phyloP scores from a whole-genome alignment of 176 grass and related monocot genomes.

The Calamus simplicifolius region DNA sequence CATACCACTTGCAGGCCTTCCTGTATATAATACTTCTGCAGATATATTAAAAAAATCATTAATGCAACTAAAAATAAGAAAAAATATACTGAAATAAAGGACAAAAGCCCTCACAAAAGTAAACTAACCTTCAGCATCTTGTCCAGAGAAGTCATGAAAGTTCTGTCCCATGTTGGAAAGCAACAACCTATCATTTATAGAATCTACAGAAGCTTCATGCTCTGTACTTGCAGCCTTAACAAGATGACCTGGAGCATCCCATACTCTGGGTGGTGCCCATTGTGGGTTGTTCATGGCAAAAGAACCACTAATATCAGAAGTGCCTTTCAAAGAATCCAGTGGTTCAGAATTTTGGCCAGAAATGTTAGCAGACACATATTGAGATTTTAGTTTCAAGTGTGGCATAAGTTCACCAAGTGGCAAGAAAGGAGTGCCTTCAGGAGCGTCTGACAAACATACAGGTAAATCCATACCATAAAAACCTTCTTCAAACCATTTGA shows the following conservation, averaged over 20 bases:
- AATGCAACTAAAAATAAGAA: neutral
- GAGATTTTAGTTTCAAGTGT: slow-evolving; percentile 49
- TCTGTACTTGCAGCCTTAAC: slow-evolving; percentile 27
- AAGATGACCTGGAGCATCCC: slow-evolving; percentile 27
- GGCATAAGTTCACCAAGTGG: slow-evolving; percentile 81
- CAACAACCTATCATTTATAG: slow-evolving; percentile 15
- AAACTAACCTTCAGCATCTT: slow-evolving; percentile 56
- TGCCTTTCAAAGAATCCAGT: slow-evolving; percentile 36
- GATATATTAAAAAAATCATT: slow-evolving; percentile 22
- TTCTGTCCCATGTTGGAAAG: slow-evolving; percentile 18
- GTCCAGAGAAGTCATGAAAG: slow-evolving; percentile 32
- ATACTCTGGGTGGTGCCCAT: neutral
- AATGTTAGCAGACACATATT: slow-evolving; percentile 9
- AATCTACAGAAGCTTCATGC: slow-evolving; percentile 21
- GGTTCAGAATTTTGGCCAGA: slow-evolving; percentile 27
- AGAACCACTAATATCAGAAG: slow-evolving; percentile 22
- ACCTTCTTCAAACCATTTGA: slow-evolving; percentile 90
- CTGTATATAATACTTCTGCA: slow-evolving; percentile 80
- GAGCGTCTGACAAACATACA: slow-evolving; percentile 57
- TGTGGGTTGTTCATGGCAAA: slow-evolving; percentile 27
- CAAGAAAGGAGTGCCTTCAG: slow-evolving; percentile 58
- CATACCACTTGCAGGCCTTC: slow-evolving; percentile 42
- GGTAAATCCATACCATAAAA: slow-evolving; percentile 90
- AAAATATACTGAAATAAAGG: neutral
- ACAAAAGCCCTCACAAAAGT: neutral